Percentiles rank a stretch among this genome's conserved stretches.
phyloP scores from a whole-genome alignment of 805 yeast species.

The Candida maltosa region DNA sequence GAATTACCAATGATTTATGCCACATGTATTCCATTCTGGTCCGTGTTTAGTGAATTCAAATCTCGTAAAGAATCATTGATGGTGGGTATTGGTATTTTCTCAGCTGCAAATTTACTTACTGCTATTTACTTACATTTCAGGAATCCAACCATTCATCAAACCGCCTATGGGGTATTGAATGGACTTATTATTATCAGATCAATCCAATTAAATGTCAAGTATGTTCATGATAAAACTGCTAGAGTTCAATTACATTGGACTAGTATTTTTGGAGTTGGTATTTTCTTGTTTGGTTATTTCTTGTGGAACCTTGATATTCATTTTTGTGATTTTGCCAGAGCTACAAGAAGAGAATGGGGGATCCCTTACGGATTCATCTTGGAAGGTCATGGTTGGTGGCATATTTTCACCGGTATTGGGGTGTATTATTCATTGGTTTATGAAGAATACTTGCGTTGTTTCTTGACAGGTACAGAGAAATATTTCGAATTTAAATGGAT shows the following conservation, averaged over 20 bases:
- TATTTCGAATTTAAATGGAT: conserved; percentile 58
- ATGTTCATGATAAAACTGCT: conserved; percentile 51
- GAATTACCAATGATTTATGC: conserved; percentile 98
- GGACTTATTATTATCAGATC: conserved; percentile 68
- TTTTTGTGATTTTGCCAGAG: conserved; percentile 59
- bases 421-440: conserved; percentile 82
- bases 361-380: conserved; percentile 82
- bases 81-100: conserved; percentile 46
- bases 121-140: conserved; percentile 66
- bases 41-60: conserved; percentile 62
- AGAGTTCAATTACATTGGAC: conserved; percentile 50
- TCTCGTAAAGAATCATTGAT: conserved; percentile 33
- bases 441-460: conserved; percentile 69
- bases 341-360: conserved; percentile 62
- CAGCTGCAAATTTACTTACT: conserved; percentile 62
- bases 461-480: conserved; percentile 55
- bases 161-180: conserved; percentile 76
- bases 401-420: conserved; percentile 78
- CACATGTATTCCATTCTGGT: conserved; percentile 92
- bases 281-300: conserved; percentile 71
- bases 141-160: conserved; percentile 87
- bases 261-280: conserved; percentile 55
- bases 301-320: conserved; percentile 90
- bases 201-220: conserved; percentile 42
- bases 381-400: conserved; percentile 99